phyloP scores from a whole-genome alignment of 2,329 filamentous ascomycete species.

The Colletotrichum sidae region DNA sequence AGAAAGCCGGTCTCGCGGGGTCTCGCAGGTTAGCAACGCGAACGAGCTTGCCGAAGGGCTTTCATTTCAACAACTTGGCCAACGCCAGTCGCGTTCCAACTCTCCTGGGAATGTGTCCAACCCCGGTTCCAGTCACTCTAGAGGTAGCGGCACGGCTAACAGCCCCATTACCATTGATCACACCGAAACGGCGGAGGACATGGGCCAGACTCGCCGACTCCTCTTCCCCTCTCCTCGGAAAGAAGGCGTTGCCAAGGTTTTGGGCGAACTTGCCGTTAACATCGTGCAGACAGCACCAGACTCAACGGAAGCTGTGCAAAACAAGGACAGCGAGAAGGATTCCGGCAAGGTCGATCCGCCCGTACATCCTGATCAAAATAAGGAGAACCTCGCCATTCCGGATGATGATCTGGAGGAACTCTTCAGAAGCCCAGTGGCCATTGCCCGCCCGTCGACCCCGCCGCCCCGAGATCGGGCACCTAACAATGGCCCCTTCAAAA shows the following conservation, averaged over 20 bases:
- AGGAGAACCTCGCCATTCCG: conserved; percentile 65
- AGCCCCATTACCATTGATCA: conserved; percentile 68
- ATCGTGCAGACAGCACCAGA: conserved; percentile 55
- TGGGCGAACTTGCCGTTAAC: conserved; percentile 69
- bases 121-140: conserved; percentile 63
- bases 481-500: conserved; percentile 65
- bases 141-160: conserved; percentile 65
- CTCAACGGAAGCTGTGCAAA: conserved; percentile 46
- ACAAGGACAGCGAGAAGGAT: conserved; percentile 57
- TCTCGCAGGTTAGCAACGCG: conserved; percentile 32
- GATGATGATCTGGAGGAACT: conserved; percentile 70
- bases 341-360: conserved; percentile 7
- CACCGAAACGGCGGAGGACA: conserved; percentile 58
- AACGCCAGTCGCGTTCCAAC: conserved; percentile 16
- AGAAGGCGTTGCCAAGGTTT: conserved; percentile 69
- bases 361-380: conserved; percentile 41
- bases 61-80: conserved; percentile 23
- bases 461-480: conserved; percentile 61
- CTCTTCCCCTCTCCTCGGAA: conserved; percentile 83
- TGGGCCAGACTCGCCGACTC: conserved; percentile 73
- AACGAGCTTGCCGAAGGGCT: conserved; percentile 24
- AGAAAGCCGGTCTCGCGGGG: conserved; percentile 34
- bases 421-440: conserved; percentile 68
- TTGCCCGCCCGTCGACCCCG: conserved; percentile 61
- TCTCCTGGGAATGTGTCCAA: conserved; percentile 44